Evolutionary conservation across 441 rosid genomes (phyloP).

Genomic region (Gossypium schwendimanii): DNA sequence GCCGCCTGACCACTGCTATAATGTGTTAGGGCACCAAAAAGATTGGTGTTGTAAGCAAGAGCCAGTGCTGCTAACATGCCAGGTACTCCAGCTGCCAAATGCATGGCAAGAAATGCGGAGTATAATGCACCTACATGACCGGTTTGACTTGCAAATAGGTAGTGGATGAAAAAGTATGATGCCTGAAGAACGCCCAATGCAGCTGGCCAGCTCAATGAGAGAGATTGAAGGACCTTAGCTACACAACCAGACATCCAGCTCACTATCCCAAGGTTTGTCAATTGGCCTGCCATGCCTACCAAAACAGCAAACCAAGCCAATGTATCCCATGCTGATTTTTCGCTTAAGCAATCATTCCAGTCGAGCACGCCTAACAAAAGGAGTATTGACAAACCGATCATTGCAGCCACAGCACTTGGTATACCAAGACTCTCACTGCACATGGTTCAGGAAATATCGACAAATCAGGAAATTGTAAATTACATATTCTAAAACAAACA

Average conservation of each 20-base stretch:
- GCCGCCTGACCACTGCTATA: constrained; percentile 98
- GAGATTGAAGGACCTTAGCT: constrained; percentile 53
- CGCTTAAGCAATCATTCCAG: constrained; percentile 92
- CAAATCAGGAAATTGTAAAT: not conserved
- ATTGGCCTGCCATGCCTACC: constrained; percentile 90
- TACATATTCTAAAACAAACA: not conserved
- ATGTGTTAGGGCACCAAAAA: constrained; percentile 85
- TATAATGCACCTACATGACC: constrained; percentile 91
- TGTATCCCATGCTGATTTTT: constrained; percentile 96
- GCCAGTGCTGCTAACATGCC: constrained; percentile 72
- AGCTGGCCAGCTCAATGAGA: constrained; percentile 85
- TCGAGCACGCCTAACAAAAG: constrained; percentile 81
- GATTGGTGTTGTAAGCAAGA: constrained; percentile 81
- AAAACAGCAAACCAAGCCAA: constrained; percentile 94
- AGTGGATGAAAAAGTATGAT: constrained; percentile 79
- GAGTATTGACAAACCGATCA: constrained; percentile 84
- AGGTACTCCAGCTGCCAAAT: constrained; percentile 88
- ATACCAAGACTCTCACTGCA: constrained; percentile 70
- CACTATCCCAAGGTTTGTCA: constrained; percentile 77
- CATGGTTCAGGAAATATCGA: not conserved
- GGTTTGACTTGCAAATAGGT: constrained; percentile 90
- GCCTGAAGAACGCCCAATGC: constrained; percentile 82
- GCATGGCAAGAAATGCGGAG: constrained; percentile 98
- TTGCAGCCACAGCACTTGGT: constrained; percentile 89
- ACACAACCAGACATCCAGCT: constrained; percentile 79